phyloP scores from a whole-genome alignment of 805 yeast species.

The Scheffersomyces lignosus region DNA sequence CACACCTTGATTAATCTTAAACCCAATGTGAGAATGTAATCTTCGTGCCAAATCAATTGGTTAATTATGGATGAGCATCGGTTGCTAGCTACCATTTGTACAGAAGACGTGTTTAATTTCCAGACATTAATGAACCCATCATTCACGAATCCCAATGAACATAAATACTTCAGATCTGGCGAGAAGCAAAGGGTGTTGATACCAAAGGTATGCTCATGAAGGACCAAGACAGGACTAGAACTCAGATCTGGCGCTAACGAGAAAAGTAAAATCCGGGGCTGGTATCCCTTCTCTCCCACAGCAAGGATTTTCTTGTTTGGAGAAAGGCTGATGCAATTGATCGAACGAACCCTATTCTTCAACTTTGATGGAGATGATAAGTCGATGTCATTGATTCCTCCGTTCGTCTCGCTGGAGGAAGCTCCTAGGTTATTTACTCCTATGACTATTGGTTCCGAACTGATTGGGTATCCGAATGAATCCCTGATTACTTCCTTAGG shows the following conservation, averaged over 20 bases:
- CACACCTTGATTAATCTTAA: conserved; percentile 62
- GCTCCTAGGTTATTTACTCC: conserved; percentile 12
- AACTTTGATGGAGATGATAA: conserved; percentile 22
- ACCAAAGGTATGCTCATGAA: conserved; percentile 68
- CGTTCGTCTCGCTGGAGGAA: conserved; percentile 6
- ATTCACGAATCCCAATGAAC: conserved; percentile 65
- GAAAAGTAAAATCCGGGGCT: conserved; percentile 62
- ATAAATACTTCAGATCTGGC: conserved; percentile 53
- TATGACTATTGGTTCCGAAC: conserved; percentile 27
- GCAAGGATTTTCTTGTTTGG: conserved; percentile 57
- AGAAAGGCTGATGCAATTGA: conserved; percentile 58
- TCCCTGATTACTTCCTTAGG: conserved; percentile 21
- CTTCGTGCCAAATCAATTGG: conserved; percentile 56
- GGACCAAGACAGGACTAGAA: conserved; percentile 50
- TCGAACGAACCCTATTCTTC: conserved; percentile 47
- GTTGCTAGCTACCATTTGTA: conserved; percentile 50
- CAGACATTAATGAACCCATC: conserved; percentile 71
- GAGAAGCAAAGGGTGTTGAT: conserved; percentile 56
- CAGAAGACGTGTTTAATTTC: conserved; percentile 32
- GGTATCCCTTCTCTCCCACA: conserved; percentile 70
- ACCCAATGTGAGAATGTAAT: conserved; percentile 56
- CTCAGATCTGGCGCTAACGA: conserved; percentile 53
- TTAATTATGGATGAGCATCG: conserved; percentile 61
- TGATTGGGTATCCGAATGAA: conserved; percentile 33
- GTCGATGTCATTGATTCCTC: conserved; percentile 6